phyloP scores from a whole-genome alignment of 179 eudicot genomes.

The Beta corolliflora region DNA sequence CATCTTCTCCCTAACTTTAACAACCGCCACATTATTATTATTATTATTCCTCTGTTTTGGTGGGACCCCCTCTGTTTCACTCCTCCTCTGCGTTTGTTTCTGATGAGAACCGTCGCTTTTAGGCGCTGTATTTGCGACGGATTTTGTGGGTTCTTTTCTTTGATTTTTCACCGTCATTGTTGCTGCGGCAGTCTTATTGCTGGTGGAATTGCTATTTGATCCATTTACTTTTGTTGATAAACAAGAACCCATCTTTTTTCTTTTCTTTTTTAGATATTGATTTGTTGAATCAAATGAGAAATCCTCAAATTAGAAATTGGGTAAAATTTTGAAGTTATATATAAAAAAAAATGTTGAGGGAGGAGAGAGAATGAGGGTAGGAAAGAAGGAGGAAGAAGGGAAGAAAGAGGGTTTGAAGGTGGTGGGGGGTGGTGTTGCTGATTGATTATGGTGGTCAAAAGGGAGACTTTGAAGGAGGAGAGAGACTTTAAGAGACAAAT shows the following conservation, averaged over 20 bases:
- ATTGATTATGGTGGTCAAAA: slow-evolving; percentile 24
- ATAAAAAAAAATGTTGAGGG: too few species aligned
- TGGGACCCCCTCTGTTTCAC: slow-evolving; percentile 22
- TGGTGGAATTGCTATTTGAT: slow-evolving; percentile 61
- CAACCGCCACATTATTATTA: slow-evolving; percentile 5
- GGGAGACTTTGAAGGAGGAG: not conserved
- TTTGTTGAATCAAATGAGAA: not conserved
- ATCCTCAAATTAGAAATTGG: slow-evolving; percentile 20
- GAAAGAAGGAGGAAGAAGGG: slow-evolving; percentile 62
- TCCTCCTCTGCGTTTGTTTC: slow-evolving; percentile 20
- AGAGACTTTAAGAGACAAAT: not conserved
- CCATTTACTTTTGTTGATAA: slow-evolving; percentile 76
- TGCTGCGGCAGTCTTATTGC: slow-evolving; percentile 4
- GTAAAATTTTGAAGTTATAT: slow-evolving; percentile 13
- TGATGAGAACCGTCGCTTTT: slow-evolving; percentile 19
- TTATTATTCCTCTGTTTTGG: slow-evolving; percentile 1
- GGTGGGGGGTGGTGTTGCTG: slow-evolving; percentile 18
- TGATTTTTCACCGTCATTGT: slow-evolving; percentile 28
- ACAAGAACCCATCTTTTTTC: slow-evolving; percentile 70
- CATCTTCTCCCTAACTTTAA: slow-evolving; percentile 26
- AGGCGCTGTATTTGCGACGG: slow-evolving; percentile 16
- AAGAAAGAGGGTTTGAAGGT: slow-evolving; percentile 39
- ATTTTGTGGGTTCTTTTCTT: slow-evolving; percentile 29
- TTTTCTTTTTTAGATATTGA: not conserved
- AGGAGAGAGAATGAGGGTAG: slow-evolving; percentile 4